phyloP scores from a whole-genome alignment of 257 asterid genomes.

The Lantana camara region DNA sequence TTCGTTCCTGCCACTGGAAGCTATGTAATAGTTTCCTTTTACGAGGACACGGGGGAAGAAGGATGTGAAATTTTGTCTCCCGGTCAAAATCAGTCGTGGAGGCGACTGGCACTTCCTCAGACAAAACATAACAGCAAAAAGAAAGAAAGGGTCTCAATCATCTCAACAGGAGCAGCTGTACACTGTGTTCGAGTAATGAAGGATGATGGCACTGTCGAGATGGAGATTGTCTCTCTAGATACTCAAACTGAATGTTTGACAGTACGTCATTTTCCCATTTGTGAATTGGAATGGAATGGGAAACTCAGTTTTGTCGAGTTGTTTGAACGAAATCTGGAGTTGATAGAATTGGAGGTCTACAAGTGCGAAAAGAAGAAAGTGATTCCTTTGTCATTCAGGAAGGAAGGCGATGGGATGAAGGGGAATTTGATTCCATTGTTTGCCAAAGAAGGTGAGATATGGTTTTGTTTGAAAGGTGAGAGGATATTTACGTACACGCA shows the following conservation, averaged over 20 bases:
- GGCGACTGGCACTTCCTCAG: slow-evolving; percentile 14
- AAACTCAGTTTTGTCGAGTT: slow-evolving; percentile 26
- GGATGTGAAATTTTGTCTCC: slow-evolving; percentile 28
- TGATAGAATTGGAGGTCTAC: slow-evolving; percentile 36
- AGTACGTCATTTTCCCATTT: not conserved
- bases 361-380: slow-evolving; percentile 17
- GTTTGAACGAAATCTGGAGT: slow-evolving; percentile 10
- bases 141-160: not conserved
- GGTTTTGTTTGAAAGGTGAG: slow-evolving; percentile 32
- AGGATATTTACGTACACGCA: slow-evolving; percentile 1
- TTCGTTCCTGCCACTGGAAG: slow-evolving; percentile 4
- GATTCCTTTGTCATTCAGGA: slow-evolving; percentile 18
- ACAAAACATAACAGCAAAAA: not conserved
- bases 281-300: slow-evolving; percentile 29
- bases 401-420: not conserved
- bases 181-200: not conserved
- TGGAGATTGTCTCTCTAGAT: slow-evolving; percentile 32
- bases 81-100: slow-evolving; percentile 35
- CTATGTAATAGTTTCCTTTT: slow-evolving; percentile 25
- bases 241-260: slow-evolving; percentile 31
- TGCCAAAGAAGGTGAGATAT: slow-evolving; percentile 16
- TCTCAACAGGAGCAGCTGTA: slow-evolving; percentile 11
- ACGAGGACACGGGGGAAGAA: not conserved
- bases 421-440: slow-evolving; percentile 9
- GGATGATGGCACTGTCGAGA: not conserved